Percentiles rank a stretch among this genome's conserved stretches.
phyloP scores from a whole-genome alignment of 192 early-diverging fungal species.

The Coemansia sp. region DNA sequence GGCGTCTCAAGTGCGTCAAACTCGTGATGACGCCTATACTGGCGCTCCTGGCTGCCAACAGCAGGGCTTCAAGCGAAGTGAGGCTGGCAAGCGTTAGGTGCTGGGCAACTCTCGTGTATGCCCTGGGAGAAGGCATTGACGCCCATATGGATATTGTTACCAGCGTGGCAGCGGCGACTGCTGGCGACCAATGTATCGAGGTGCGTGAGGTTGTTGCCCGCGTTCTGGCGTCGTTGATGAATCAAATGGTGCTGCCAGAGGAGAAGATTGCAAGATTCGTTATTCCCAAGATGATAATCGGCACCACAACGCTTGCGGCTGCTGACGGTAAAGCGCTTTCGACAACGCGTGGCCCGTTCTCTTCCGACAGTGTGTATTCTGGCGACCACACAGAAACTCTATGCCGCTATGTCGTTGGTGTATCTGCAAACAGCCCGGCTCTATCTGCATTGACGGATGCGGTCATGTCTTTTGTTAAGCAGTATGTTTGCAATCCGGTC shows the following conservation, averaged over 20 bases:
- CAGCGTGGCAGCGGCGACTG: conserved; percentile 7
- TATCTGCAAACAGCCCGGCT: conserved; percentile 25
- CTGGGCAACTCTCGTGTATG: conserved; percentile 52
- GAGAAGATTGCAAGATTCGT: conserved; percentile 35
- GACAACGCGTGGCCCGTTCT: conserved; percentile 46
- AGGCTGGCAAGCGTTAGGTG: conserved; percentile 37
- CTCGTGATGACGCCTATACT: conserved; percentile 35
- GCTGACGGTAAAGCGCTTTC: conserved; percentile 41
- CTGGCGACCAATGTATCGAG: neutral
- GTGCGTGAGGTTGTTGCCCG: conserved; percentile 32
- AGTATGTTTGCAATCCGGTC: neutral
- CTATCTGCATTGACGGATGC: conserved; percentile 17
- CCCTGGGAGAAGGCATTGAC: conserved; percentile 38
- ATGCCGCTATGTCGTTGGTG: conserved; percentile 33
- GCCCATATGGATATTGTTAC: conserved; percentile 23
- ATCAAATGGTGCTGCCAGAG: conserved; percentile 21
- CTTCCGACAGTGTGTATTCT: conserved; percentile 20
- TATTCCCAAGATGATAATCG: conserved; percentile 44
- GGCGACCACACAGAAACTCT: conserved; percentile 43
- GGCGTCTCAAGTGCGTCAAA: conserved; percentile 27
- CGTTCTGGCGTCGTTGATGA: conserved; percentile 30
- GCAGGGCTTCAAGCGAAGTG: conserved; percentile 4
- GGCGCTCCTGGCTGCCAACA: conserved; percentile 12
- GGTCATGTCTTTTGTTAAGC: conserved; percentile 14
- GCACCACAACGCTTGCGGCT: conserved; percentile 48